Evolutionary conservation across 2,329 filamentous ascomycete genomes (phyloP), one percentile per base, ranked within the genome.

Genomic region (Exophiala oligosperma): DNA sequence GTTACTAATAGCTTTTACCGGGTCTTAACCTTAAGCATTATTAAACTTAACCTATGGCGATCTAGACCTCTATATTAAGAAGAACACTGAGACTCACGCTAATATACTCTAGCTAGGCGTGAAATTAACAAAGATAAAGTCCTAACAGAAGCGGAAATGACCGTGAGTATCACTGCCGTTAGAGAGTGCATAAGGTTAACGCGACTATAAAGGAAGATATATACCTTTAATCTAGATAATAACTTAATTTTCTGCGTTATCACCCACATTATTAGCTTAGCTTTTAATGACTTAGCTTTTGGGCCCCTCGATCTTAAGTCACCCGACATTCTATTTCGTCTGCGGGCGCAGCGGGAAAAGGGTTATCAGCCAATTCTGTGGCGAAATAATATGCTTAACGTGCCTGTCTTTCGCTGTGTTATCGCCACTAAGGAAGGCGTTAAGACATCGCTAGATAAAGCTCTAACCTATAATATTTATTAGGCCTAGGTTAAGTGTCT

Each of bases 91-190:
- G 41, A 60, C 54, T 14, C n/a, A 40, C 37, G 47, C 40, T 40
- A 32, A 59, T 43, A 37, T 50, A 14, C 26, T 59, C 0, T 41
- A 49, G 35, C 44, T 59, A 24, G 12, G 21, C 17, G 57, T 59
- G 11, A 59, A 35, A 32, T 29, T 59, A 17, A 60, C 53, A 3
- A 57, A 60, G 50, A 60, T 41, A 3, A 57, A 57, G 37, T 60
- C 41, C 14, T 32, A 32, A 40, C 11, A 57, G 54, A 57, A 57
- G 50, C 23, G 57, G 48, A 57, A 57, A 57, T 43, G 49, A 44
- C 48, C 41, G 43, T 58, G 53, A 60, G 54, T 48, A 40, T 37
- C 12, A 28, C 24, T 41, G 17, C 21, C 28, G 35, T 24, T 26
- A 12, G 40, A 3, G 26, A 28, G 40, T 43, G 7, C 14, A 40